Evolutionary conservation across 192 early-diverging fungal genomes (phyloP).

Genomic region (Podila epicladia): DNA sequence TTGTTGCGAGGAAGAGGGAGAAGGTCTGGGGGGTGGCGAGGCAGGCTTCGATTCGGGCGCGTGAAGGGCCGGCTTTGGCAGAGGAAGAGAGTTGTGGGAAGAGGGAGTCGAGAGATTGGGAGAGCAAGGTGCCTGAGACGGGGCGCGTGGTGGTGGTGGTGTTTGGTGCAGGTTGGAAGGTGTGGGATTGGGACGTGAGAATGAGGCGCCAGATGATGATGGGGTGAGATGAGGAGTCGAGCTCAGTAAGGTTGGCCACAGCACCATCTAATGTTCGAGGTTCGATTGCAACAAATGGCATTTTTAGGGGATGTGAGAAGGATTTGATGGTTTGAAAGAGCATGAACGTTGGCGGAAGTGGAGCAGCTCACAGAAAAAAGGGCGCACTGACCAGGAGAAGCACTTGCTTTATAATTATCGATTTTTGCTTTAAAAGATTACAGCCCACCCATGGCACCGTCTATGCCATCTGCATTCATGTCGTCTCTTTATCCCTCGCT

Average conservation of each 20-base stretch:
- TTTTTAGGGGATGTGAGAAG: background rate
- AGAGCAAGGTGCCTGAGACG: background rate
- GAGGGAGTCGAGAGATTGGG: constrained; percentile 10
- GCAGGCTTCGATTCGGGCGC: constrained; percentile 12
- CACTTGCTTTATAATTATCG: too few relatives aligned
- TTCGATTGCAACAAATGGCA: background rate
- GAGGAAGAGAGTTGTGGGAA: constrained; percentile 35
- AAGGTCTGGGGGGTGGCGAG: constrained; percentile 21
- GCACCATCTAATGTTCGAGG: background rate
- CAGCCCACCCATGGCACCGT: too few relatives aligned
- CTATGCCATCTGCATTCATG: too few relatives aligned
- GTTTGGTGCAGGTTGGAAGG: background rate
- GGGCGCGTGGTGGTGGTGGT: background rate
- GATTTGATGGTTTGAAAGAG: too few relatives aligned
- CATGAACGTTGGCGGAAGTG: too few relatives aligned
- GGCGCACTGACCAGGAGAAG: too few relatives aligned
- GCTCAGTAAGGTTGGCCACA: too few relatives aligned
- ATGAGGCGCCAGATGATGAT: constrained; percentile 35
- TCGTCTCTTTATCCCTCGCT: constrained; percentile 45
- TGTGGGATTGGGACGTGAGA: background rate
- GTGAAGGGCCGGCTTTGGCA: constrained; percentile 10
- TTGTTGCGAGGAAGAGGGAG: constrained; percentile 34
- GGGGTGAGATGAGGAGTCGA: background rate
- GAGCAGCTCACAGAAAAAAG: too few relatives aligned
- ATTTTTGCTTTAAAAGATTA: too few relatives aligned